Evolutionary conservation across 352 stramenopile species (phyloP), one percentile per base, ranked within the genome.

Genomic region (Globisporangium spiculum): DNA sequence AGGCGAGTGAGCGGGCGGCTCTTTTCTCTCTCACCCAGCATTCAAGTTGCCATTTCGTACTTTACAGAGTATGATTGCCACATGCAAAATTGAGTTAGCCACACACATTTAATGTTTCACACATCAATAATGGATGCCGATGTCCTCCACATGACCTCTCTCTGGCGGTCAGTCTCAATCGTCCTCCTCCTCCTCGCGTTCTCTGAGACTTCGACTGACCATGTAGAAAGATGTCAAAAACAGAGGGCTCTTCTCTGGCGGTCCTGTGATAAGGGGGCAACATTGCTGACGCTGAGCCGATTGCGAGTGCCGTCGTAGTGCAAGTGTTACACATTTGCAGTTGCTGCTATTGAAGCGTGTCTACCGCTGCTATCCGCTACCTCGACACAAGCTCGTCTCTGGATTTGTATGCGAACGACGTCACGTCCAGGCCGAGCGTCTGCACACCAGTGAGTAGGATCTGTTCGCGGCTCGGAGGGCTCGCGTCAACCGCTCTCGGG

Each of bases 371-470:
- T 32, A 32, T 32, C 30, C 4, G 30, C 4, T 32, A 32, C 30
- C 30, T 32, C 30, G 27, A 30, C 27, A 2, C 27, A 38, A 12
- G 34, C 24, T 67, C 52, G 24, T 68, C 72, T 26, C 72, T 67
- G 6, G 63, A 63, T 70, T 66, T 81, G 71, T 90, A 91, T 24
- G 68, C 63, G 58, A 90, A 91, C 10, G 78, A 78, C 8, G 74
- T 75, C 57, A 92, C 72, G 63, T 89, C 79, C 26, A 92, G 66
- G 4, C 84, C 83, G 12, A 92, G 77, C 20, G 71, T 65, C 24
- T 85, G 63, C 9, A 92, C 70, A 14, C 79, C 74, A 20, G 77
- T 80, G 24, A 89, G 76, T 48, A 55, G 66, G 50, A 69, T 69
- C 20, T 27, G 22, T 34, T 55, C 46, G 66, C 60, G 58, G 62